Evolutionary conservation across 164 flowering plant species (phyloP), one percentile per base, ranked within the genome.

Genomic region (Vitis vinifera): DNA sequence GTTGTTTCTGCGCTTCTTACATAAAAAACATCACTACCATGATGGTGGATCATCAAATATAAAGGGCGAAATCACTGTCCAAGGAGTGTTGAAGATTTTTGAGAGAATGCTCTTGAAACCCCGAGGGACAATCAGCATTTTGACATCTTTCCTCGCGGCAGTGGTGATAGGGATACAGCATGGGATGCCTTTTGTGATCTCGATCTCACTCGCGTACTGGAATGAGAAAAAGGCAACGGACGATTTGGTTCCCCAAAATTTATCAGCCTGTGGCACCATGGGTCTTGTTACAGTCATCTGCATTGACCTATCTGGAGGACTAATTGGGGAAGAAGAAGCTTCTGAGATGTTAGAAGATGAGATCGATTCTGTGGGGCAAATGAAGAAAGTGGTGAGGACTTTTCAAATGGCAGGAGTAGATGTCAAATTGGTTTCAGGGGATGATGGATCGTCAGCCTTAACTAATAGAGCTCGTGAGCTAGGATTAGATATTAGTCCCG

Each of bases 401-500:
- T 61, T 23, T 15, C 57, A 13, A 57, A 30, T 23, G 10, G 56
- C 67, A 51, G 80, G 79, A 47, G 63, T 80, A n/a, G 47, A 37
- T 14, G 63, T 72, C 51, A 77, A 56, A 65, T 16, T 80, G 61
- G 63, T 68, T 10, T 74, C 80, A 12, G 66, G 55, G 27, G 78
- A 80, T 19, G 62, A 72, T 37, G 44, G 7, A 17, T 47, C 71
- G 12, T 15, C 70, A 2, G 44, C 31, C 27, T 61, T 63, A 14
- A 53, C 11, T 58, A 23, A 55, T 10, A 65, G 68, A 14, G 71
- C 71, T 31, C 10, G 23, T 3, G 58, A 57, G 1, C 52, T 67
- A 30, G 80, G 76, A 65, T 0, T 37, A 9, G 56, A n/a, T 50
- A 8, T 1, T 10, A 23, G 27, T 23, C 57, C 47, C 6, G 53